Conservation (phyloP, 805 yeast genomes). For the Torulaspora franciscae region DNA sequence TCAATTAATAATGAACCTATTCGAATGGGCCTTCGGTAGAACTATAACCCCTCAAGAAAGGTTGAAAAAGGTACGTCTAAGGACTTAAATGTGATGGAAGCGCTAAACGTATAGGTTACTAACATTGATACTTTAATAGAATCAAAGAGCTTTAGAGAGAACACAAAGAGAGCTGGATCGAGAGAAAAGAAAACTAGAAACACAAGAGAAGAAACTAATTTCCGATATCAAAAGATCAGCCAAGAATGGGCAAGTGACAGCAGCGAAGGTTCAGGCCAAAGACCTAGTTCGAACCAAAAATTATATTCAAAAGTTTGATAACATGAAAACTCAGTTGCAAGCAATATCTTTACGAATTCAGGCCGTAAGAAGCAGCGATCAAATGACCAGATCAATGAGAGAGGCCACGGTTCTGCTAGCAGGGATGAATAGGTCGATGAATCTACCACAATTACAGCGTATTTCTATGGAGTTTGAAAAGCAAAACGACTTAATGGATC, state of each 20-base stretch:
- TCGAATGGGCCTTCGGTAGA: conserved; percentile 96
- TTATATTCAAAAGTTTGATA: conserved; percentile 79
- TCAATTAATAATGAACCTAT: conserved; percentile 45
- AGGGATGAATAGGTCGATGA: conserved; percentile 87
- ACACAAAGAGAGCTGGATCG: conserved; percentile 91
- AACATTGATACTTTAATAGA: conserved; percentile 38
- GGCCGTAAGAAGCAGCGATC: conserved; percentile 85
- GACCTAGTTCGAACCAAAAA: conserved; percentile 85
- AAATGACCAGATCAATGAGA: conserved; percentile 91
- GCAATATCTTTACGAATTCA: conserved; percentile 90
- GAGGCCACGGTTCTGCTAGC: conserved; percentile 84
- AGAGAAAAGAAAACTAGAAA: conserved; percentile 79
- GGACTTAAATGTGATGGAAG: background rate
- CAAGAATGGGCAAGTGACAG: conserved; percentile 78
- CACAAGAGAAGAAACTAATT: conserved; percentile 84
- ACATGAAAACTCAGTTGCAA: conserved; percentile 92
- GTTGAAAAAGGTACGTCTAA: conserved; percentile 56
- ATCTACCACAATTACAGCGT: conserved; percentile 78
- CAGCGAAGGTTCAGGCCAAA: conserved; percentile 92
- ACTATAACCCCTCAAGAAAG: conserved; percentile 91
- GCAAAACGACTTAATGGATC: conserved; percentile 96
- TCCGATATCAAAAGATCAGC: conserved; percentile 88
- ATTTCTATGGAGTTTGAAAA: conserved; percentile 94
- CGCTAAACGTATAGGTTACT: background rate
- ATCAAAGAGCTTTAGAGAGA: conserved; percentile 90